Percentiles rank a stretch among this genome's conserved stretches.
Conservation (phyloP, 495 filamentous ascomycete genomes). For the Cladorrhinum samala region DNA sequence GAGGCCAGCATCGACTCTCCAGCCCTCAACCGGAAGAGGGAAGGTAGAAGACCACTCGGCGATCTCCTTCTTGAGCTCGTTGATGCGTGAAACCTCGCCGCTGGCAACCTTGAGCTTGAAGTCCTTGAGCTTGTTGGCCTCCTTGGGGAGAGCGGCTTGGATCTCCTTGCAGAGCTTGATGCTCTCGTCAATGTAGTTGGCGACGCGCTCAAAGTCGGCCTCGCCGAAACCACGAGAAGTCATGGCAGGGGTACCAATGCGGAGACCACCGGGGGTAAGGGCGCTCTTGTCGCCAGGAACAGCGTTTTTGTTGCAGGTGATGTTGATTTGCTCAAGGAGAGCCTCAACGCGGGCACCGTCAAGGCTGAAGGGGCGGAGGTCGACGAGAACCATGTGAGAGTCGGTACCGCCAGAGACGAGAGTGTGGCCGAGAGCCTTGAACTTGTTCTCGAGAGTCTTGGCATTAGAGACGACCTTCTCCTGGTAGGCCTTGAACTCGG, state of each 20-base stretch:
- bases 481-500: conserved; percentile 96
- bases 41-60: conserved; percentile 80
- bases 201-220: conserved; percentile 88
- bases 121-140: conserved; percentile 98
- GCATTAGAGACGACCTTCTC: conserved; percentile 87
- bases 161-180: conserved; percentile 79
- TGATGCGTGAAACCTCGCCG: conserved; percentile 72
- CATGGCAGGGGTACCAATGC: conserved; percentile 96
- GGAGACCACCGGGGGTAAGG: conserved; percentile 87
- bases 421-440: conserved; percentile 80
- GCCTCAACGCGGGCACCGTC: conserved; percentile 97
- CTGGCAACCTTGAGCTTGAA: conserved; percentile 87
- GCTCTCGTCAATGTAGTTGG: conserved; percentile 75
- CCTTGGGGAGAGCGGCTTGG: conserved; percentile 81
- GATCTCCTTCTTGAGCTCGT: conserved; percentile 81
- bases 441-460: conserved; percentile 75
- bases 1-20: conserved; percentile 46
- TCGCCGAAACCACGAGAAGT: conserved; percentile 89
- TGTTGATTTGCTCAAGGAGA: conserved; percentile 94
- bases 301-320: conserved; percentile 98
- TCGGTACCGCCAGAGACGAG: conserved; percentile 95
- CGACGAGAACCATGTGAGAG: conserved; percentile 96
- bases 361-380: conserved; percentile 70
- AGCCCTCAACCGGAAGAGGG: conserved; percentile 80
- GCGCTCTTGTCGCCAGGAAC: conserved; percentile 98